Evolutionary conservation across 148 eudicot species (phyloP).

Genomic region (Limonium bicolor): DNA sequence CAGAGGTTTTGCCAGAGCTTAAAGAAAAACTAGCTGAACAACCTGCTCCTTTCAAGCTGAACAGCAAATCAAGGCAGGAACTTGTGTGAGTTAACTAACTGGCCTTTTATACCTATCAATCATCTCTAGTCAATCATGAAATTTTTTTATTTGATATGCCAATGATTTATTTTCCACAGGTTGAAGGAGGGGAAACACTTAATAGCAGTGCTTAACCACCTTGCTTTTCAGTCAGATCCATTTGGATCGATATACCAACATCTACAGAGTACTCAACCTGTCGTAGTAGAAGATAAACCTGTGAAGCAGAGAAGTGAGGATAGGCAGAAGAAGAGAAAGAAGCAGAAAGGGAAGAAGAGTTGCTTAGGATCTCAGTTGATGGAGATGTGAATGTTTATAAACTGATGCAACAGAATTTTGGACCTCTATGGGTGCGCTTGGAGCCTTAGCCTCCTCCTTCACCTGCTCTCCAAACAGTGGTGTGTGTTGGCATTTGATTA

Average conservation of each 20-base stretch:
- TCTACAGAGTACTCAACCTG: conserved; percentile 72
- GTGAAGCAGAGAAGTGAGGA: conserved; percentile 24
- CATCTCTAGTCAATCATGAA: not conserved
- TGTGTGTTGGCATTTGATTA: no score
- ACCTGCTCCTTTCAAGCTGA: conserved; percentile 29
- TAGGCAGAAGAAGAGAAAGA: conserved; percentile 50
- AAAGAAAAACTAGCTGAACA: conserved; percentile 19
- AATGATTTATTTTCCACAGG: conserved; percentile 20
- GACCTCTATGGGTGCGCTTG: not conserved
- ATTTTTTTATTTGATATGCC: not conserved
- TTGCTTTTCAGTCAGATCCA: conserved; percentile 65
- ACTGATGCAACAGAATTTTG: not conserved
- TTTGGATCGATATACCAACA: conserved; percentile 67
- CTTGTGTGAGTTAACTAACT: conserved; percentile 49
- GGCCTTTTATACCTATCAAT: not conserved
- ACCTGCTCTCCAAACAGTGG: no score
- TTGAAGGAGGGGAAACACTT: conserved; percentile 57
- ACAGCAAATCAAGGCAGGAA: conserved; percentile 48
- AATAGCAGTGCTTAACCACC: conserved; percentile 35
- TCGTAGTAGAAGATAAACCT: conserved; percentile 22
- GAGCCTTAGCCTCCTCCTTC: no score
- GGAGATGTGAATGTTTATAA: conserved; percentile 31
- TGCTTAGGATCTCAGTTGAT: conserved; percentile 34
- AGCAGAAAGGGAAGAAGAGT: conserved; percentile 1
- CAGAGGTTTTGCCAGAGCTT: conserved; percentile 66